Evolutionary conservation across 2,329 filamentous ascomycete species (phyloP).

Genomic region (Alternaria arbusti): DNA sequence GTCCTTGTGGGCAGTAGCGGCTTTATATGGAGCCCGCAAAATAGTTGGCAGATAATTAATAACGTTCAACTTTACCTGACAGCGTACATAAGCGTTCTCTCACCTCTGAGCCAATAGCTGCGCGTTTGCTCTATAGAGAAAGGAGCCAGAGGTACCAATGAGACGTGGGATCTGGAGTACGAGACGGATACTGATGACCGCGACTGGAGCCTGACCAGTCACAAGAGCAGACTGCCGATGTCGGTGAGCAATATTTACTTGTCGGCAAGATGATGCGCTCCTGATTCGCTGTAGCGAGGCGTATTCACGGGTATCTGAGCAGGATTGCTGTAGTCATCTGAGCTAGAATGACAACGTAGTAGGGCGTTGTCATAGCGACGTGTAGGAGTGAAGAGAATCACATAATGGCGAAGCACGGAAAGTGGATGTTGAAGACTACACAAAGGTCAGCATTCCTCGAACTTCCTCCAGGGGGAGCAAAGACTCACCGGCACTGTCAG

Average conservation of each 20-base stretch:
- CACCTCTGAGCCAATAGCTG: not conserved
- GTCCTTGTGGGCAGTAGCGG: not conserved
- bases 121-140: not conserved
- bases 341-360: not conserved
- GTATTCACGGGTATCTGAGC: not conserved
- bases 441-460: not conserved
- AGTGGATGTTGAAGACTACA: not conserved
- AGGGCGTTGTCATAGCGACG: not conserved
- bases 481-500: not conserved
- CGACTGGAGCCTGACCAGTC: not conserved
- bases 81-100: not conserved
- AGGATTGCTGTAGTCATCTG: not conserved
- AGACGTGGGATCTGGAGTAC: not conserved
- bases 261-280: not conserved
- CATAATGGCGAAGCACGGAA: not conserved
- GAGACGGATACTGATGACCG: not conserved
- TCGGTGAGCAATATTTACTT: not conserved
- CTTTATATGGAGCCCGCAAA: not conserved
- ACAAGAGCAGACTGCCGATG: not conserved
- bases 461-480: not conserved
- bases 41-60: not conserved
- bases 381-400: not conserved
- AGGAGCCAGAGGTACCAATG: not conserved
- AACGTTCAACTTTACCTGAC: constrained; percentile 4
- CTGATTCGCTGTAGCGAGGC: not conserved